These are phyloP conservation scores for Populus euphratica DNA, from an alignment of 345 rosid species.

Conservation along the genomic window DNA sequence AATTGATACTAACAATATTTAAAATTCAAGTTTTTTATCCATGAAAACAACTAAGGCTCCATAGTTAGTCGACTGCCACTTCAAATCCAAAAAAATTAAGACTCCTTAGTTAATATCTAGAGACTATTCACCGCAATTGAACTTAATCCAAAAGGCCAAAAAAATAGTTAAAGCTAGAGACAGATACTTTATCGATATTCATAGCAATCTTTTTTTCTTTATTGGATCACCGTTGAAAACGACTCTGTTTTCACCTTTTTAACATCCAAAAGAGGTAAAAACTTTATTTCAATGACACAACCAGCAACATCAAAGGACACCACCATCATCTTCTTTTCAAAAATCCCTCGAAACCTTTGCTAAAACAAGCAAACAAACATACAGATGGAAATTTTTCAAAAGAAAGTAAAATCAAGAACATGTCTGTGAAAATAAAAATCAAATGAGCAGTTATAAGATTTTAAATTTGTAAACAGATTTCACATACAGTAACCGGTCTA, in stretches of 20 bases:
- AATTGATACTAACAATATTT: neutral
- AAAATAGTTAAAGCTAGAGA: neutral
- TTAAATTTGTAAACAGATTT: neutral
- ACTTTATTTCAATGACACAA: neutral
- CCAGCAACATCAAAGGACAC: neutral
- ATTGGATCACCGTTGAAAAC: neutral
- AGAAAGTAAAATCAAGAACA: neutral
- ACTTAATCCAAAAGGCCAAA: neutral
- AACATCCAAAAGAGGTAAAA: neutral
- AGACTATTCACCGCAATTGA: neutral
- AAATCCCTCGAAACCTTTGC: neutral
- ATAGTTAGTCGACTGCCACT: neutral
- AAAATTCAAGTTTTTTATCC: neutral
- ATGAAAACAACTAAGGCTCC: neutral
- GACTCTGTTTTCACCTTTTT: neutral
- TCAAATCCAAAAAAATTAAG: neutral
- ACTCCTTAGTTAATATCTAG: neutral
- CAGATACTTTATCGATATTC: neutral
- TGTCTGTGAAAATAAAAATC: neutral
- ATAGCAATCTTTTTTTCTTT: neutral
- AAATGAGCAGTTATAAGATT: neutral
- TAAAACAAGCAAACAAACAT: neutral
- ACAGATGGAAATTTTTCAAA: neutral
- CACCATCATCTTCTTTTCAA: neutral
- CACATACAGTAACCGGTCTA: constrained; percentile 56